These are phyloP conservation scores for Zoysia matrella DNA, from an alignment of 202 grass and related monocot species.

Conservation along the genomic window DNA sequence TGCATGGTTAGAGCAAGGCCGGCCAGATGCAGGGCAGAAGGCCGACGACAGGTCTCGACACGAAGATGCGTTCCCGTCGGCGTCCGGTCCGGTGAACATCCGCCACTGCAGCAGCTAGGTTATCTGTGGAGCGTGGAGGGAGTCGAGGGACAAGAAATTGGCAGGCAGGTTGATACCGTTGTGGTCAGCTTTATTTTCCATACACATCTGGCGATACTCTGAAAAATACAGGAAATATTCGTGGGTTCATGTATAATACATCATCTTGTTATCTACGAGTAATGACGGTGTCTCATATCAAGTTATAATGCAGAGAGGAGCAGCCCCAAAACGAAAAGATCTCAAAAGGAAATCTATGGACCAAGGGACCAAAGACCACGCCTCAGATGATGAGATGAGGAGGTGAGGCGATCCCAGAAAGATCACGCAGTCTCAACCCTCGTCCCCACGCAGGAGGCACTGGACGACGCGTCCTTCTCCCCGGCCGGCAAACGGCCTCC, in stretches of 20 bases:
- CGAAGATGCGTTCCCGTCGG: background rate
- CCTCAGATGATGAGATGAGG: background rate
- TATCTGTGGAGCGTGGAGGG: background rate
- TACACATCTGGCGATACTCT: background rate
- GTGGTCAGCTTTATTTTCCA: conserved; percentile 1
- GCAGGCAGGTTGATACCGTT: background rate
- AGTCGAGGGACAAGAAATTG: background rate
- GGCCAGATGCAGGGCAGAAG: too few species aligned
- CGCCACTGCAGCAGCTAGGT: background rate
- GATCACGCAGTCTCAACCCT: conserved; percentile 36
- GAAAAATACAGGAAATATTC: conserved; percentile 19
- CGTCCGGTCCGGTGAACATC: too few species aligned
- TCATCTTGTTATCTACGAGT: conserved; percentile 28
- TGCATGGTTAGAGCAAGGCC: too few species aligned
- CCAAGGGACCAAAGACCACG: conserved; percentile 34
- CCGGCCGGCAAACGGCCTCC: background rate
- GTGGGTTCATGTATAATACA: conserved; percentile 21
- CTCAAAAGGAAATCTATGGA: background rate
- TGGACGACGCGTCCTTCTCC: background rate
- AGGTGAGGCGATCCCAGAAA: conserved; percentile 29
- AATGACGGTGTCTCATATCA: background rate
- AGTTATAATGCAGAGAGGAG: background rate
- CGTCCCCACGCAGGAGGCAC: conserved; percentile 40
- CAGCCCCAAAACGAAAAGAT: background rate
- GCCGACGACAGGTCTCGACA: background rate